Conservation (phyloP, 2,329 filamentous ascomycete species). For the Hirsutella rhossiliensis region DNA sequence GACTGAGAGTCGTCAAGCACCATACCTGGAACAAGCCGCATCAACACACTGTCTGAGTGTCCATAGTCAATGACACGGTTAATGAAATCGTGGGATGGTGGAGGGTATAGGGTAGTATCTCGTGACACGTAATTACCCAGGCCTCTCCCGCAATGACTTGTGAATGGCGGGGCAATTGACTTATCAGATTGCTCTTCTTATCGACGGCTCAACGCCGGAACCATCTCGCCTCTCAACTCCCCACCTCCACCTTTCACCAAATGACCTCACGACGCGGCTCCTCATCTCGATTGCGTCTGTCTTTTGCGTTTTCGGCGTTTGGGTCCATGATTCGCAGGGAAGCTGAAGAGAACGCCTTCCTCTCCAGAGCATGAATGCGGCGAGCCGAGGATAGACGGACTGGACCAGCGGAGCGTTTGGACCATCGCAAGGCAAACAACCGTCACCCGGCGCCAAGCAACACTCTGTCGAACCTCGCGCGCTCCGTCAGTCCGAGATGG, state of each 20-base stretch:
- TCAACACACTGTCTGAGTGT: too few relatives aligned
- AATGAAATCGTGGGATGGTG: too few relatives aligned
- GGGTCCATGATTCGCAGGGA: neutral
- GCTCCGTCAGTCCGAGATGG: constrained; percentile 15
- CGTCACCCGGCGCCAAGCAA: neutral
- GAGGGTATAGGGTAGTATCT: too few relatives aligned
- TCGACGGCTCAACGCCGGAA: constrained; percentile 1
- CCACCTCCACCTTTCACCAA: neutral
- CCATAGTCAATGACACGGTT: too few relatives aligned
- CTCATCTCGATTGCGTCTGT: neutral
- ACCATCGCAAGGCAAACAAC: too few relatives aligned
- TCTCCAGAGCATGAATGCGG: neutral
- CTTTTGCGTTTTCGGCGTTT: neutral
- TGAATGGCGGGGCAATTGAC: neutral
- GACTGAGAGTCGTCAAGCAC: too few relatives aligned
- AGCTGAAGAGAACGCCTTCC: neutral
- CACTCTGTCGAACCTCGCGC: neutral
- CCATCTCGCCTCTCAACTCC: neutral
- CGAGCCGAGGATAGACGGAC: too few relatives aligned
- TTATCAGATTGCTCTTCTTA: neutral
- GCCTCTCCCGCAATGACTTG: too few relatives aligned
- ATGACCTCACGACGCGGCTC: neutral
- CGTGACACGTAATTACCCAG: too few relatives aligned
- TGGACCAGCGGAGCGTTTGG: too few relatives aligned
- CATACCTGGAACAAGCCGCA: too few relatives aligned